phyloP scores from a whole-genome alignment of 345 rosid genomes.

The Salix viminalis region DNA sequence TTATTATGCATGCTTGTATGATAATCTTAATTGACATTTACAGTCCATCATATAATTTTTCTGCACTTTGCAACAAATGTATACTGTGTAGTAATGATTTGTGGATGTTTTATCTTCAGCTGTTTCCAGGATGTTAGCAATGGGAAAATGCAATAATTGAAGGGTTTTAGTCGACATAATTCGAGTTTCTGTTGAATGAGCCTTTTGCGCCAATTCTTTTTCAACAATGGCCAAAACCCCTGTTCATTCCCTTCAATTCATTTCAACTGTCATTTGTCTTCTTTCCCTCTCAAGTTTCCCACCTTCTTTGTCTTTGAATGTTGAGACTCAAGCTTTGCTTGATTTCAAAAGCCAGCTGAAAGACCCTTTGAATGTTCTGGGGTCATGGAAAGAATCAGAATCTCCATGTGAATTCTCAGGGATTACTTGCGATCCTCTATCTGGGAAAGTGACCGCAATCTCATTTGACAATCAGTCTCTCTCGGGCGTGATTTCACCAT shows the following conservation, averaged over 20 bases:
- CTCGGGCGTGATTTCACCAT: constrained; percentile 59
- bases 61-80: neutral
- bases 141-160: neutral
- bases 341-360: constrained; percentile 52
- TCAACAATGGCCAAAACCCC: constrained; percentile 5
- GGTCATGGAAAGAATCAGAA: constrained; percentile 59
- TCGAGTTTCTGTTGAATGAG: neutral
- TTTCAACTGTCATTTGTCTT: constrained; percentile 7
- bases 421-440: constrained; percentile 42
- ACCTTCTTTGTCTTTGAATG: constrained; percentile 31
- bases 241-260: constrained; percentile 9
- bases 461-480: constrained; percentile 49
- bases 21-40: neutral
- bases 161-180: neutral
- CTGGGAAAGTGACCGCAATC: constrained; percentile 51
- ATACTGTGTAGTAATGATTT: neutral
- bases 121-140: neutral
- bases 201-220: neutral
- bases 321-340: constrained; percentile 59
- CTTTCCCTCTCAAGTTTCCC: constrained; percentile 29
- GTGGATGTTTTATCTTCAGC: neutral
- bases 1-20: neutral
- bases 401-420: constrained; percentile 65
- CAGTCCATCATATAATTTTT: neutral
- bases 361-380: constrained; percentile 52